phyloP scores from a whole-genome alignment of 2,329 filamentous ascomycete genomes.

The Penicillium sp. region DNA sequence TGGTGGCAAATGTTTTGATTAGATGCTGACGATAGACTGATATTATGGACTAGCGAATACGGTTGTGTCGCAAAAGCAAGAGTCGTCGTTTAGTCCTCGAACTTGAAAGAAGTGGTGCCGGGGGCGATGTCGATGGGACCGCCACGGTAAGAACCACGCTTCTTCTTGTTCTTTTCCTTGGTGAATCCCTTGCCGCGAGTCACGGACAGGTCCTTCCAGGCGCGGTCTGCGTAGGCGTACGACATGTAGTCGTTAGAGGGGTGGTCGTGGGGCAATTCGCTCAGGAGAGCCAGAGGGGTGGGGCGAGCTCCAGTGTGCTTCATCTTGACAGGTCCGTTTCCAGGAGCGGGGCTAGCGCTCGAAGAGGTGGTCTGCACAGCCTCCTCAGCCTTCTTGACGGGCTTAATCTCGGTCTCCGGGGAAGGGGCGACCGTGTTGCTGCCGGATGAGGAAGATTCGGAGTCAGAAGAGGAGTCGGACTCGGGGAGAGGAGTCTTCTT shows the following conservation, averaged over 20 bases:
- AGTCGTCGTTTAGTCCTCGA: conserved; percentile 68
- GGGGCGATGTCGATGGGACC: conserved; percentile 80
- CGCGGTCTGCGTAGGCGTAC: conserved; percentile 85
- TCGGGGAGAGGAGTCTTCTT: conserved; percentile 39
- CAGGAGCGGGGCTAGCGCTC: conserved; percentile 49
- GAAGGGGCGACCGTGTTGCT: conserved; percentile 35
- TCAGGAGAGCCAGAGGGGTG: conserved; percentile 76
- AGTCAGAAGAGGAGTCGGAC: conserved; percentile 33
- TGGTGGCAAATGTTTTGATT: neutral
- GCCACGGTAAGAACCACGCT: conserved; percentile 84
- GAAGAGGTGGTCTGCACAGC: conserved; percentile 47
- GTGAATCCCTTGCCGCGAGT: conserved; percentile 97
- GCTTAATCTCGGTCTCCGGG: conserved; percentile 26
- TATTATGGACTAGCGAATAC: conserved; percentile 6
- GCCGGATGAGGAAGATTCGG: conserved; percentile 28
- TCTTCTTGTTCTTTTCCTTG: conserved; percentile 99
- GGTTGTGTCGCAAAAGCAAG: neutral
- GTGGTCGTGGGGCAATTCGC: conserved; percentile 67
- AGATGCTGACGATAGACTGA: neutral
- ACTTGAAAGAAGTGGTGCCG: conserved; percentile 80
- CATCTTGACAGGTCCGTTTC: conserved; percentile 32
- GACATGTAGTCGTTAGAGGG: conserved; percentile 77
- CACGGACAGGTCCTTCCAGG: conserved; percentile 82
- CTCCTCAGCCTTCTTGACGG: conserved; percentile 20
- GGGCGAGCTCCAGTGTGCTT: conserved; percentile 55